Evolutionary conservation across 2,329 filamentous ascomycete species (phyloP), one percentile per base, ranked within the genome.

Genomic region (Phoma sp.): DNA sequence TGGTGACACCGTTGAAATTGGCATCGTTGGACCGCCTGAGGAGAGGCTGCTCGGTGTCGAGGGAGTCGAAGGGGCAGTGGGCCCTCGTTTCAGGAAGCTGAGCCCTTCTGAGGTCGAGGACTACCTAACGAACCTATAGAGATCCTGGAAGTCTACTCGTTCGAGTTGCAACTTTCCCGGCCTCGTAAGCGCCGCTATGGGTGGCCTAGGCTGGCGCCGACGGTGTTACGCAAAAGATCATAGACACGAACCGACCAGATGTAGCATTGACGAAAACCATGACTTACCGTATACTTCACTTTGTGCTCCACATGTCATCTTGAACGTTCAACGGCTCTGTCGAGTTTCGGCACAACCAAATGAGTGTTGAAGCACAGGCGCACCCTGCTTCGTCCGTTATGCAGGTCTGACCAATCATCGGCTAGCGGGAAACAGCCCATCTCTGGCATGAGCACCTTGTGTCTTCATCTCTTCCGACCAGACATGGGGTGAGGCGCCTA

Each of bases 21-120:
- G 93, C 70, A 98, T 99, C 66, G 92, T 99, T 65, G 95, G 95
- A 23, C 91, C 93, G 37, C 95, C 95, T 51, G 95, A 95, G 66
- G 87, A 99, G 74, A 90, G 97, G 74, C 83, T 99, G 38, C 85
- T 99, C 56, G 95, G 95, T 42, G 90, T 92, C 59, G 92, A 96
- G 76, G 92, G 92, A 57, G 91, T 96, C 10, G 89, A 93, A 71
- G 91, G 90, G 59, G 90, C 91, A 17, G 85, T 87, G 65, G 92
- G 92, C 37, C 92, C 92, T 53, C 86, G 92, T 60, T 96, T 96
- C 86, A 86, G 92, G 78, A 96, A 96, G 84, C 81, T 99, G 78
- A 96, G 86, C 70, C 92, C 96, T 72, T 92, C 96, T 80, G 95
- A 99, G 81, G 98, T 99, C 73, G 95, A 99, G 83, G 95, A 99